These are phyloP conservation scores for Termitomyces sp. DNA, from an alignment of 768 basidiomycete species.

Conservation along the genomic window DNA sequence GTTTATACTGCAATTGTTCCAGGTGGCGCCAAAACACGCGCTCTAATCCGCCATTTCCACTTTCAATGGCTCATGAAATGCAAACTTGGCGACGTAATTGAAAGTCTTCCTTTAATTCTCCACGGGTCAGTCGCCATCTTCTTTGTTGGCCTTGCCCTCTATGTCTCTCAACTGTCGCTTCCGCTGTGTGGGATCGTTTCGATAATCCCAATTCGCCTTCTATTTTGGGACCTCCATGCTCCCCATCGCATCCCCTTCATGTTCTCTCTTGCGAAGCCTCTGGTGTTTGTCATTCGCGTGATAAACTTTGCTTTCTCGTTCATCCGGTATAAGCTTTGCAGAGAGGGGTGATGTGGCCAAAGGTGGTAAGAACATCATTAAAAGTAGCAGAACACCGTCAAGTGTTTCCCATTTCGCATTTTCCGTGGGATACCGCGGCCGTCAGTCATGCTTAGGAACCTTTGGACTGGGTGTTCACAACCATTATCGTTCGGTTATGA, in stretches of 20 bases:
- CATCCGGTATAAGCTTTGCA: not conserved
- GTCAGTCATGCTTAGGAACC: too few relatives aligned
- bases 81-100: slow-evolving; percentile 8
- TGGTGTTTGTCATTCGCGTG: not conserved
- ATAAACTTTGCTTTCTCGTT: not conserved
- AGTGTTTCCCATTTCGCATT: not conserved
- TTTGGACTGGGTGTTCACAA: too few relatives aligned
- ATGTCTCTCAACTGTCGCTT: not conserved
- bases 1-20: slow-evolving; percentile 1
- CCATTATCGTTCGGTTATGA: not conserved
- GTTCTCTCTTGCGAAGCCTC: not conserved
- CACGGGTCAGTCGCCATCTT: slow-evolving; percentile 16
- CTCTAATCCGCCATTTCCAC: slow-evolving; percentile 4
- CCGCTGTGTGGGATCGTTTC: not conserved
- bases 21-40: not conserved
- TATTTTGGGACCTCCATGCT: slow-evolving; percentile 3
- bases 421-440: not conserved
- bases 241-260: not conserved
- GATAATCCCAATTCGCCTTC: not conserved
- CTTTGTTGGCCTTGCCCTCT: slow-evolving; percentile 13
- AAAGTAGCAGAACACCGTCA: not conserved
- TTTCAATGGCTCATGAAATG: slow-evolving; percentile 9
- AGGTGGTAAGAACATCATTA: not conserved
- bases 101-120: slow-evolving; percentile 11
- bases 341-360: not conserved